Evolutionary conservation across 495 filamentous ascomycete species (phyloP), one percentile per base, ranked within the genome.

Genomic region (Thermothielavioides terrestris): DNA sequence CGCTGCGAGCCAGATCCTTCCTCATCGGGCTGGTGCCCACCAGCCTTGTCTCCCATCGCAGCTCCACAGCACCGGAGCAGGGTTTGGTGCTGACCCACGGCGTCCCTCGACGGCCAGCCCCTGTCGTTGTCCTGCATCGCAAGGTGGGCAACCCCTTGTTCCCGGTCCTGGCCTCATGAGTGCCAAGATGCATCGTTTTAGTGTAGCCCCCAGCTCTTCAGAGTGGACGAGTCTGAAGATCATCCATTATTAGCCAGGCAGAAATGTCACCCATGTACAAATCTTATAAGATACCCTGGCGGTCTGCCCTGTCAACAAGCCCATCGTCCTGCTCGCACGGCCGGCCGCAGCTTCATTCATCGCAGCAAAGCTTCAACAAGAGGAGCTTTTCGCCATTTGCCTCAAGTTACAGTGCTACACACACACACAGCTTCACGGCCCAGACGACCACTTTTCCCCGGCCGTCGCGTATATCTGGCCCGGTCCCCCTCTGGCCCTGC

Each of bases 201-300:
- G 9, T 26, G 30, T n/a, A n/a, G 57, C 57, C 60, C 61, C 62
- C 62, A 64, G 53, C n/a, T 46, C 47, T 55, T 50, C 55, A 59
- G 21, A 53, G 50, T 21, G 25, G 43, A 45, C 42, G 53, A 42
- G 32, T 50, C 55, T 52, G 49, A 44, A 50, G 46, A 50, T 48
- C 48, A 58, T 56, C 57, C 55, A 64, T 62, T 63, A 51, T 61
- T 59, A 64, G 62, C 59, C 59, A 66, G 64, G 61, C 64, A 66
- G 64, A 63, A 56, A 54, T 26, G 40, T 50, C 43, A 36, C 35
- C 38, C 42, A 40, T 57, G 50, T 50, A 53, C 54, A 59, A 59
- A 58, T 53, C 51, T 44, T 66, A 62, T 60, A 64, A 62, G 59
- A 66, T 17, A 56, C 56, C 55, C 58, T 38, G 54, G 63, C 34